Base-by-base conservation (phyloP, 73 alveolate species). In the Blepharisma stoltei region DNA sequence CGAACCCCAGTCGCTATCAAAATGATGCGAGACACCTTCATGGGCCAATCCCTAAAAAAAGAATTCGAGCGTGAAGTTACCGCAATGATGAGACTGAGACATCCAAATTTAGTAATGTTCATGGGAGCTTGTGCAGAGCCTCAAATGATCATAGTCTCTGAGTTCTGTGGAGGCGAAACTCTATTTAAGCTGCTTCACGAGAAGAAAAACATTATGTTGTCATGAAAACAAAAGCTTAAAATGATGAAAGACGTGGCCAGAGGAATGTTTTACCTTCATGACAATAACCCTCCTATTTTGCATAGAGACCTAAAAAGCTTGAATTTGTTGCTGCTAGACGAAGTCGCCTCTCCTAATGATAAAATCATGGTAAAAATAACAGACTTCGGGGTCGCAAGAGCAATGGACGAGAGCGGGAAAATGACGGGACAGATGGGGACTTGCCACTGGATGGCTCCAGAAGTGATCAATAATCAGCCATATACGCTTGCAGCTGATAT, bases 401-500 rank as follows among this genome's bases (percentile, higher is more conserved):
- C 90, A 6, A 81, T 88, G 67, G 97, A 96, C 27, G 83, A 75
- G 23, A 81, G 75, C 54, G 91, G 90, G 46, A 95, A 90, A 53
- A 95, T 97, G 99, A 97, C 99, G 5, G 87, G 94, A 27, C 93
- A 94, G 86, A 93, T 94, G 67, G 99, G 99, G 41, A 97, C 99
- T 44, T 95, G 94, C 83, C 96, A 97, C 83, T 97, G 99, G 99
- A 97, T 97, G 99, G 99, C 99, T 48, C 99, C 99, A 1, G 99
- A 96, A 87, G 99, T 96, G 7, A 95, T 96, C 11, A 93, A 88
- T 69, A 97, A 98, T 18, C 85, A 84, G 85, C 92, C 87, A 20
- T 96, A 96, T 87, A 88, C 99, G n/a, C 98, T 94, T 82, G 95
- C 95, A 76, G 98, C 98, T 27, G 99, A 96, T 88, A 98, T 96